These are phyloP conservation scores for Verticillium isaacii DNA, from an alignment of 2,329 filamentous ascomycete genomes.

Conservation along the genomic window DNA sequence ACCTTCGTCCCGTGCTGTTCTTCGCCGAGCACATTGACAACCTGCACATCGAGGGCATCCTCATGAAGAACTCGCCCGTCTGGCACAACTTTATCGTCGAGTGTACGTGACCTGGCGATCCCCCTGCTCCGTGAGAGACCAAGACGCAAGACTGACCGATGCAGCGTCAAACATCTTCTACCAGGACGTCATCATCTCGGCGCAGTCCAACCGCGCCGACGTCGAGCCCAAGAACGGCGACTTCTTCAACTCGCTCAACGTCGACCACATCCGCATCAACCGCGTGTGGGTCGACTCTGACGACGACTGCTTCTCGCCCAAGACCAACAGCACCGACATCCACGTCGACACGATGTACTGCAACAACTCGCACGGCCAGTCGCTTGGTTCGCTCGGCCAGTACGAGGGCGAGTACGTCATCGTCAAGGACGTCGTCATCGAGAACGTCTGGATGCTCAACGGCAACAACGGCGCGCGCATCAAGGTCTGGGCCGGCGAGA, in stretches of 20 bases:
- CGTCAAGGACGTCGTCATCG: constrained; percentile 45
- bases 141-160: neutral
- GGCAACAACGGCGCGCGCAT: constrained; percentile 55
- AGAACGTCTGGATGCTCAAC: constrained; percentile 48
- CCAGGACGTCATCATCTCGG: constrained; percentile 49
- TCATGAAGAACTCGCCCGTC: constrained; percentile 56
- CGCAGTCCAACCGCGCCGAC: constrained; percentile 54
- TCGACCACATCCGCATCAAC: constrained; percentile 11
- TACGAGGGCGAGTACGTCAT: constrained; percentile 40
- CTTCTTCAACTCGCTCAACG: constrained; percentile 15
- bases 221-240: constrained; percentile 60
- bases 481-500: constrained; percentile 55
- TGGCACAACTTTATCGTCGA: constrained; percentile 61
- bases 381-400: constrained; percentile 56
- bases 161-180: constrained; percentile 43
- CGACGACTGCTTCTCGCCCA: constrained; percentile 61
- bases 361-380: constrained; percentile 57
- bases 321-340: constrained; percentile 56
- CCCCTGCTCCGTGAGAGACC: neutral
- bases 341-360: constrained; percentile 55
- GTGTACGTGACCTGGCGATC: constrained; percentile 23
- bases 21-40: constrained; percentile 57
- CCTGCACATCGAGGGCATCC: constrained; percentile 51
- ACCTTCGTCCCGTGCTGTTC: constrained; percentile 56
- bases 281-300: constrained; percentile 49